phyloP scores from a whole-genome alignment of 2,329 filamentous ascomycete species.

The Cordyceps tenuipes region DNA sequence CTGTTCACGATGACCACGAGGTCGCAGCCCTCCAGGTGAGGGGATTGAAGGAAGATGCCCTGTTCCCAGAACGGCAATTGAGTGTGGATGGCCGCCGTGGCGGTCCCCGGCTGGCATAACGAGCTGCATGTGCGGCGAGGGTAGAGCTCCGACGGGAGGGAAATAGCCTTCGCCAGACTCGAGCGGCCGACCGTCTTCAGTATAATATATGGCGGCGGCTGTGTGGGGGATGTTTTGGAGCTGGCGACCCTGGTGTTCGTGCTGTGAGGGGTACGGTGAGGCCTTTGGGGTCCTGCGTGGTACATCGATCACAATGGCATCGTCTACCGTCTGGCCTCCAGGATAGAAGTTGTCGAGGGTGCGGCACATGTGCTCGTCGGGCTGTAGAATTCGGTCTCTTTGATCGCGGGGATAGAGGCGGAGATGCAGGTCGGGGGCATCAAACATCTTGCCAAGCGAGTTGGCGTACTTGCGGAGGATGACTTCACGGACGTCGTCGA shows the following conservation, averaged over 20 bases:
- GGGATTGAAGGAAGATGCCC: conserved; percentile 74
- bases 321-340: conserved; percentile 77
- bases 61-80: conserved; percentile 73
- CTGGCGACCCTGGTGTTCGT: background rate
- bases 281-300: conserved; percentile 72
- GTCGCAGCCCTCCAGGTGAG: conserved; percentile 63
- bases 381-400: conserved; percentile 64
- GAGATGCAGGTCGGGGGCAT: conserved; percentile 80
- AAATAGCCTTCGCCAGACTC: conserved; percentile 77
- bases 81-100: conserved; percentile 35
- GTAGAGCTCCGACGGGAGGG: conserved; percentile 50
- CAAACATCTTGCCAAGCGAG: conserved; percentile 78
- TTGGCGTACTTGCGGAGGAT: conserved; percentile 92
- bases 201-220: conserved; percentile 43
- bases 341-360: conserved; percentile 78
- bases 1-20: conserved; percentile 48
- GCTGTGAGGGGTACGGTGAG: conserved; percentile 50
- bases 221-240: conserved; percentile 28
- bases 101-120: conserved; percentile 25
- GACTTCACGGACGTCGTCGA: conserved; percentile 89
- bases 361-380: conserved; percentile 74
- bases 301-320: conserved; percentile 86
- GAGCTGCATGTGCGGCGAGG: conserved; percentile 32
- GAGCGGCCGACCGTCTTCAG: conserved; percentile 56
- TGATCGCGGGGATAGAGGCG: conserved; percentile 66